Conservation (phyloP, 2,329 filamentous ascomycete species). For the Cadophora gregata region DNA sequence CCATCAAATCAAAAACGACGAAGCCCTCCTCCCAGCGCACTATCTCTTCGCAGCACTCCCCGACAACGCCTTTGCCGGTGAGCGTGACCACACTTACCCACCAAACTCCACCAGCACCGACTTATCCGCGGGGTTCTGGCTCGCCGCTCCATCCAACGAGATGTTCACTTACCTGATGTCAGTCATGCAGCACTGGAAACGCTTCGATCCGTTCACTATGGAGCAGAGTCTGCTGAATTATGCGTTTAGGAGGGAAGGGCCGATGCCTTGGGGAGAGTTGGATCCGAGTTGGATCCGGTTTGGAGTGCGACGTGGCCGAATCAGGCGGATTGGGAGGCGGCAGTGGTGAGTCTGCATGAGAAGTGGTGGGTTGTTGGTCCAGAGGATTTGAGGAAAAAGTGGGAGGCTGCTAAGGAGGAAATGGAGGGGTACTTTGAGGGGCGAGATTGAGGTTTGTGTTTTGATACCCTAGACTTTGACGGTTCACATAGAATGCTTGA, state of each 20-base stretch:
- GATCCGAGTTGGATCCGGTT: constrained; percentile 46
- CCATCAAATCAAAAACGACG: constrained; percentile 39
- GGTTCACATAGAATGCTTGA: background rate
- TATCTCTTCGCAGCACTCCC: constrained; percentile 46
- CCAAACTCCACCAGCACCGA: constrained; percentile 42
- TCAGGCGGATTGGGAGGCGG: constrained; percentile 42
- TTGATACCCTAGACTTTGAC: constrained; percentile 6
- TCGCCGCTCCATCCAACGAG: constrained; percentile 47
- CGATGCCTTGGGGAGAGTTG: constrained; percentile 51
- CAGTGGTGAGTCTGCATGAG: constrained; percentile 47
- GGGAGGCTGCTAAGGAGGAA: constrained; percentile 17
- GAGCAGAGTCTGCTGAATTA: constrained; percentile 53
- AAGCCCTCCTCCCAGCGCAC: constrained; percentile 42
- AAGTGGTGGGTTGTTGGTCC: constrained; percentile 46
- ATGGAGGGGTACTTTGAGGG: constrained; percentile 22
- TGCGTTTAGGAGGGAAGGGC: constrained; percentile 47
- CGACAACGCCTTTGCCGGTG: constrained; percentile 45
- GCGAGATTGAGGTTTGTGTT: background rate
- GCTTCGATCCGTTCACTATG: constrained; percentile 48
- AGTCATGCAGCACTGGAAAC: constrained; percentile 45
- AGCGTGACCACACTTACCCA: constrained; percentile 46
- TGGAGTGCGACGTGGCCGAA: constrained; percentile 51
- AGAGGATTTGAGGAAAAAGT: constrained; percentile 31
- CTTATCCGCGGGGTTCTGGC: constrained; percentile 50
- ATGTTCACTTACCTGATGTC: constrained; percentile 48